Conservation (phyloP, 768 basidiomycete genomes). For the Agrocybe praecox region DNA sequence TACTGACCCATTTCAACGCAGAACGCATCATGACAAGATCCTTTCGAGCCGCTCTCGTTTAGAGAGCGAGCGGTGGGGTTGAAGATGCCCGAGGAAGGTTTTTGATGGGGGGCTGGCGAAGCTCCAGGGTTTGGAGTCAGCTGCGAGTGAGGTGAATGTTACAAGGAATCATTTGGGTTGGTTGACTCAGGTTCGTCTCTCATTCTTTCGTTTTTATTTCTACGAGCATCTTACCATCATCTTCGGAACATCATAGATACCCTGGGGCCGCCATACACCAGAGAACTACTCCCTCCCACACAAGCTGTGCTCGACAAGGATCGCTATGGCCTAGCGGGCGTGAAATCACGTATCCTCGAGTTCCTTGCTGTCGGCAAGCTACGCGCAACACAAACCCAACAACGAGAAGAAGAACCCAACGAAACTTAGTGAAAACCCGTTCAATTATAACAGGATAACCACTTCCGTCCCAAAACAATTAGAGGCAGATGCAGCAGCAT, state of each 20-base stretch:
- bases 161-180: constrained; percentile 94
- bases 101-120: constrained; percentile 96
- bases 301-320: constrained; percentile 88
- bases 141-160: constrained; percentile 91
- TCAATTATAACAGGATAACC: too few relatives aligned
- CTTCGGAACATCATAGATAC: constrained; percentile 53
- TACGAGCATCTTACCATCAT: too few relatives aligned
- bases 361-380: constrained; percentile 96
- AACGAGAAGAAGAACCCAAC: too few relatives aligned
- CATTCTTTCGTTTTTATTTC: not conserved
- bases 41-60: too few relatives aligned
- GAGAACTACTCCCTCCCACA: constrained; percentile 91
- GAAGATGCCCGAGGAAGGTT: constrained; percentile 95
- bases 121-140: constrained; percentile 85
- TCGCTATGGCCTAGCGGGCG: constrained; percentile 90
- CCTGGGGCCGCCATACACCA: constrained; percentile 93
- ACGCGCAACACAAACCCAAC: too few relatives aligned
- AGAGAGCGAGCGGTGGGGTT: constrained; percentile 78
- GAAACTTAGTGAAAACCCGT: too few relatives aligned
- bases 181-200: constrained; percentile 68
- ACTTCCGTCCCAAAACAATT: too few relatives aligned
- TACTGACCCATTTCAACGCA: too few relatives aligned
- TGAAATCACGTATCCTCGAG: constrained; percentile 93
- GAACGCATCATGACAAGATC: too few relatives aligned
- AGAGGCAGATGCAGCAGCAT: not conserved